Evolutionary conservation across 225 moss, liverwort and hornwort genomes (phyloP).

Genomic region (Pseudoscleropodium purum): DNA sequence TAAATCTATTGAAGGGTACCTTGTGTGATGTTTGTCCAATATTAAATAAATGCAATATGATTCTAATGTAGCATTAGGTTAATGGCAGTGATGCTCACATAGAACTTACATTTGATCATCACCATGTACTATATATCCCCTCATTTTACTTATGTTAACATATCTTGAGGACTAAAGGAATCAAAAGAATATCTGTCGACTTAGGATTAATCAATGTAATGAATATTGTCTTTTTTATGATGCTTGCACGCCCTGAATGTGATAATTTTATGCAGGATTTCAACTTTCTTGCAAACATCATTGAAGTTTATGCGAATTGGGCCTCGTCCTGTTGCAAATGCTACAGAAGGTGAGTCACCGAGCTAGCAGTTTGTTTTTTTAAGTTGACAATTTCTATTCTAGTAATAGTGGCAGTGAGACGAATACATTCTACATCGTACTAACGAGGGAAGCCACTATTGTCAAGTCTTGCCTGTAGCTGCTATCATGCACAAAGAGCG

Average conservation of each 20-base stretch:
- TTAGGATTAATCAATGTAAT: background rate
- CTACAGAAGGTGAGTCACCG: background rate
- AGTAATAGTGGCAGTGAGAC: too few species aligned
- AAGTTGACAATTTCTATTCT: background rate
- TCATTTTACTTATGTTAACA: background rate
- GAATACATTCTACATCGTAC: background rate
- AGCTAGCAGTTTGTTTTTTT: background rate
- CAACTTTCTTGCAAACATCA: background rate
- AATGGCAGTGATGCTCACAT: too few species aligned
- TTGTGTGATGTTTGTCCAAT: background rate
- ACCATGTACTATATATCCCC: too few species aligned
- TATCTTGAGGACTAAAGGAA: background rate
- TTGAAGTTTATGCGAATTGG: background rate
- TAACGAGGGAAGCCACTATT: background rate
- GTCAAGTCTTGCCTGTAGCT: background rate
- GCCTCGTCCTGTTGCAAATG: background rate
- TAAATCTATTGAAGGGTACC: background rate
- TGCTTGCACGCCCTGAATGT: background rate
- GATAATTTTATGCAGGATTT: background rate
- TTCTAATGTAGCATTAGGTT: background rate
- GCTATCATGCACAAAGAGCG: background rate
- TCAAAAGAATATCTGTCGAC: too few species aligned
- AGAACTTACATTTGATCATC: too few species aligned
- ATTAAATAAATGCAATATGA: background rate
- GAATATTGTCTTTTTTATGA: background rate